Evolutionary conservation across 129 eudicot genomes (phyloP), one percentile per base, ranked within the genome.

Genomic region (Gnaphalium uliginosum): DNA sequence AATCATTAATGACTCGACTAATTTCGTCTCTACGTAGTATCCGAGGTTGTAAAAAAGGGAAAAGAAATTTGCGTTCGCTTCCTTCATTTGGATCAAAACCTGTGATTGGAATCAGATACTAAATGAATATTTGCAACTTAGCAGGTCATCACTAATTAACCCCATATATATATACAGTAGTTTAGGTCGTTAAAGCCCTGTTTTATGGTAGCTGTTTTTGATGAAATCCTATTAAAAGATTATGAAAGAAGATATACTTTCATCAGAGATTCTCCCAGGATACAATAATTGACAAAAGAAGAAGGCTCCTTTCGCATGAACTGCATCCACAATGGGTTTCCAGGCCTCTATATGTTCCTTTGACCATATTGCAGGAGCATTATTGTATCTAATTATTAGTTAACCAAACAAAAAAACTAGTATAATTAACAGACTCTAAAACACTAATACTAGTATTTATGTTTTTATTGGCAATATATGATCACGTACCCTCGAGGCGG

Each of bases 231-330:
- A n/a, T n/a, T n/a, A n/a, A n/a, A n/a, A n/a, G n/a, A n/a, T 27
- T 35, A 48, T 21, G 14, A 32, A 23, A 0, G 66, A 74, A 78
- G 17, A 23, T 30, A 79, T 81, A 30, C 5, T 80, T 58, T 39
- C 73, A 32, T 30, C 37, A 2, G 86, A 13, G n/a, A 4, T 2
- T 46, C 86, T 79, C 4, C 91, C 91, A n/a, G 79, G 84, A 43
- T 86, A 87, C 84, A 83, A 81, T 15, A 86, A 62, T 54, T 83
- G 91, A 61, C 84, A 83, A 69, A 86, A 86, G 64, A 86, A 74
- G 73, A 78, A 37, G 25, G 82, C 88, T 30, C 88, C 86, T 71
- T 81, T 83, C 8, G 84, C 79, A 78, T 86, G 91, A 75, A 86
- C 86, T 53, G 86, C 88, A 62, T 78, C 83, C 27, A 80, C 85